A percentile compares a stretch with the other conserved stretches of the same genome.
These are phyloP conservation scores for Gyromitra esculenta DNA, from an alignment of 2,329 filamentous ascomycete genomes.

Conservation along the genomic window DNA sequence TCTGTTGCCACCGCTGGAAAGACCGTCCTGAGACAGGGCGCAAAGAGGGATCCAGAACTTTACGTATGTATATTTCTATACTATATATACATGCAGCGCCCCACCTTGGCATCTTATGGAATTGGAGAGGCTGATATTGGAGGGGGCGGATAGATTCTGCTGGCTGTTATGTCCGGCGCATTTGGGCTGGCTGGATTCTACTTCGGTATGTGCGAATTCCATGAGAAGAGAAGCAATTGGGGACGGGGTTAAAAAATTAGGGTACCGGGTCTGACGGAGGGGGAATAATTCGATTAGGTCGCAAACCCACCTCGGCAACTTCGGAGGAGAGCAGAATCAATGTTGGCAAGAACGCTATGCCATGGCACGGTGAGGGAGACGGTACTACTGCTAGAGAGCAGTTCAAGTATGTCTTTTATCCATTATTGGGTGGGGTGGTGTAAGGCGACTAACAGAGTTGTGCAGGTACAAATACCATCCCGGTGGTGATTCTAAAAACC, in stretches of 20 bases:
- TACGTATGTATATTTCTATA: constrained; percentile 67
- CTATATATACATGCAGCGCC: neutral
- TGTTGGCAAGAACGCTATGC: constrained; percentile 81
- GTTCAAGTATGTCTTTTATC: constrained; percentile 67
- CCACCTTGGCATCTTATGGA: neutral
- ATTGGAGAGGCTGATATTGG: constrained; percentile 38
- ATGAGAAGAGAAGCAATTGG: neutral
- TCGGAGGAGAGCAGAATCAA: constrained; percentile 78
- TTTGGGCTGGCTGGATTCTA: constrained; percentile 90
- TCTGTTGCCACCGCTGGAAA: constrained; percentile 53
- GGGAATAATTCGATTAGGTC: constrained; percentile 65
- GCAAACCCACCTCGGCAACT: constrained; percentile 83
- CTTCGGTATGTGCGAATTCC: constrained; percentile 69
- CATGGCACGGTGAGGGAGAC: constrained; percentile 79
- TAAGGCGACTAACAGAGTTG: neutral
- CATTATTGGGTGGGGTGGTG: neutral
- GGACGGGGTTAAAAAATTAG: constrained; percentile 11
- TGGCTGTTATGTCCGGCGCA: constrained; percentile 88
- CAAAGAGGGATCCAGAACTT: constrained; percentile 77
- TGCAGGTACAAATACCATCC: constrained; percentile 73
- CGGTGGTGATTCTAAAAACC: constrained; percentile 78
- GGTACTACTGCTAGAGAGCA: constrained; percentile 63
- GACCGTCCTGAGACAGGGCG: constrained; percentile 68
- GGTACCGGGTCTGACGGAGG: constrained; percentile 13
- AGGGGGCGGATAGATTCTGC: constrained; percentile 73